Base-by-base conservation (phyloP, 768 basidiomycete genomes). In the Kwoniella botswanensis region DNA sequence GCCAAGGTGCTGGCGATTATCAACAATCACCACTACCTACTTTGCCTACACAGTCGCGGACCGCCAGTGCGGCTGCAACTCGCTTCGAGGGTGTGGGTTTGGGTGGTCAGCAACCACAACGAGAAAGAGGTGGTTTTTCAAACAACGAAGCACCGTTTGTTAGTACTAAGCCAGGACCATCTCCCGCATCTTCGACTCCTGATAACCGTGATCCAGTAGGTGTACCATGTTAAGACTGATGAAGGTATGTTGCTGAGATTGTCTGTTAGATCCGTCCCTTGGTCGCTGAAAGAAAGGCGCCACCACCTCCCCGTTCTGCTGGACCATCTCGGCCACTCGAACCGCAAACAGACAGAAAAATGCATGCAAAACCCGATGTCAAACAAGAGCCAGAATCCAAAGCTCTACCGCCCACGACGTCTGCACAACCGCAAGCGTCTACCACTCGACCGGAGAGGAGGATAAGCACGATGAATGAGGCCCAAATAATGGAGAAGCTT, bases 401-500 rank as follows among this genome's bases (percentile, higher is more conserved):
- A n/a, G 9, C 21, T 5, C 54, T 9, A 11, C 54, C 54, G 0
- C 3, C 54, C 2, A 73, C 18, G 62, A 64, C 29, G 42, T 71
- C 13, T 61, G 70, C n/a, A 58, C 71, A 29, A 55, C 0, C 58
- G 66, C 17, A 69, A 65, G n/a, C 63, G 24, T 66, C 73, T 35
- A 60, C 50, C 15, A 13, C 63, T 64, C 66, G 89, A 71, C 81
- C 85, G 12, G 89, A 95, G 84, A 91, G 93, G 85, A 88, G 96
- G 71, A 96, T 98, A 77, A 94, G 93, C 74, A 92, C 94, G 50
- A 93, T 99, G 93, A 92, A 91, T 61, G 96, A 99, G 85, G 91
- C 91, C 60, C 96, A 99, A 86, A 95, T 98, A 77, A 97, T 98
- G 95, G 93, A 95, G 82, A 97, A 96, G 85, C 86, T 99, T 75